Percentiles rank a stretch among this genome's conserved stretches.
Evolutionary conservation across 352 stramenopile species (phyloP).

Genomic region (Phytopythium cucurbitacearum): DNA sequence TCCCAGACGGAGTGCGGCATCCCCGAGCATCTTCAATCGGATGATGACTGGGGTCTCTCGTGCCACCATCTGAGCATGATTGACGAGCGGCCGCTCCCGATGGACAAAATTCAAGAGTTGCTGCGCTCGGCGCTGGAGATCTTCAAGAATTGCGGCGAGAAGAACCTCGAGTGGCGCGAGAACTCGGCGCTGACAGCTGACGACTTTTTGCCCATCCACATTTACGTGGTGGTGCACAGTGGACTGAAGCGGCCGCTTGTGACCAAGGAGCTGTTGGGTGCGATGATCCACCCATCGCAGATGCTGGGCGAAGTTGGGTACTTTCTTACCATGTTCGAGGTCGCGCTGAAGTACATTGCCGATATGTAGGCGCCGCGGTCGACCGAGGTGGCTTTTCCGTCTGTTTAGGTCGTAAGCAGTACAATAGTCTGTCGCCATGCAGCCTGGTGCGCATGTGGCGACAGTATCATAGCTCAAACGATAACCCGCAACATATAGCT

Average conservation of each 20-base stretch:
- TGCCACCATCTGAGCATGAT: slow-evolving; percentile 84
- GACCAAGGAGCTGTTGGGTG: slow-evolving; percentile 68
- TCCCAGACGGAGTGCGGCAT: slow-evolving; percentile 76
- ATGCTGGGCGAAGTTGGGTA: slow-evolving; percentile 84
- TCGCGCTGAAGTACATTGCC: slow-evolving; percentile 84
- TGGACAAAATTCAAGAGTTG: slow-evolving; percentile 81
- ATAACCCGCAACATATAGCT: too few relatives aligned
- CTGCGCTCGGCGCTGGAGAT: slow-evolving; percentile 71
- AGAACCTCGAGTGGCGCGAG: slow-evolving; percentile 71
- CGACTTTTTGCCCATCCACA: slow-evolving; percentile 84
- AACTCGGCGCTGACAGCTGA: slow-evolving; percentile 76
- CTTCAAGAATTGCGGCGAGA: slow-evolving; percentile 76
- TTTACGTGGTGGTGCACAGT: slow-evolving; percentile 80
- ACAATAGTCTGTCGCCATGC: neutral
- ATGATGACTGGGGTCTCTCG: slow-evolving; percentile 73
- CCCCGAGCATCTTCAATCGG: slow-evolving; percentile 65
- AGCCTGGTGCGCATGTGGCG: too few relatives aligned
- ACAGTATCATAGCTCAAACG: too few relatives aligned
- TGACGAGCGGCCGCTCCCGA: slow-evolving; percentile 63
- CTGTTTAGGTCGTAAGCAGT: neutral
- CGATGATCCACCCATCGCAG: slow-evolving; percentile 82
- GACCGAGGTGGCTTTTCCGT: neutral
- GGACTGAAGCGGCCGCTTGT: slow-evolving; percentile 68
- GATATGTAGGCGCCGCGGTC: slow-evolving; percentile 47
- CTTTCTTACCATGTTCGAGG: slow-evolving; percentile 87